Evolutionary conservation across 768 basidiomycete species (phyloP), one percentile per base, ranked within the genome.

Genomic region (Suillus clintonianus): DNA sequence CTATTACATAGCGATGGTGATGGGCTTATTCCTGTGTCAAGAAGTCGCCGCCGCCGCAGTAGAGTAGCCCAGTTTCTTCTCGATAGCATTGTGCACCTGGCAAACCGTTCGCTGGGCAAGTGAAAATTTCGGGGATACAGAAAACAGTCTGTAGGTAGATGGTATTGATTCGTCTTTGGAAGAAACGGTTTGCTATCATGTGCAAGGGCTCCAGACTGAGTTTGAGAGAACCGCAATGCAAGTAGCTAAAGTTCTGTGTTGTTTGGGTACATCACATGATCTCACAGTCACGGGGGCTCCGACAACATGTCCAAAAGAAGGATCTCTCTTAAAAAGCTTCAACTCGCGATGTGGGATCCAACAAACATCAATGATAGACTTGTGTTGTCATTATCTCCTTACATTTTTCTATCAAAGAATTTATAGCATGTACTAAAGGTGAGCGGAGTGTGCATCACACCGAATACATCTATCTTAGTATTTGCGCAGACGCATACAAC

Each of bases 251-350:
- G 51, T 27, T 34, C 30, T 19, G 15, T 15, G 22, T 36, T 55
- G 34, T 37, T 56, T 37, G 54, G 36, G 36, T 17, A 56, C 27
- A 27, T 27, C 11, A 56, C 27, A 27, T 27, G 27, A 10, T 39
- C 30, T 19, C 17, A 32, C 50, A 24, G 24, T 19, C 17, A 32
- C 50, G 37, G 24, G 55, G 55, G 17, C 56, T 41, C 56, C 56
- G 56, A 19, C 24, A 57, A 57, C 56, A 57, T 41, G 41, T 57
- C 56, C 56, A 30, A 57, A 57, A 57, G 5, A 57, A 36, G 39
- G 6, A 57, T 41, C 15, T 37, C 55, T 56, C 54, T n/a, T 14
- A 56, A 56, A 56, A 39, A 27, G 14, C 17, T 30, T 15, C 27
- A 30, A 51, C 17, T 50, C 27, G 48, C 15, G 27, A 30, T 51